Conservation (phyloP, 2,329 filamentous ascomycete species). For the Cercospora canescens region DNA sequence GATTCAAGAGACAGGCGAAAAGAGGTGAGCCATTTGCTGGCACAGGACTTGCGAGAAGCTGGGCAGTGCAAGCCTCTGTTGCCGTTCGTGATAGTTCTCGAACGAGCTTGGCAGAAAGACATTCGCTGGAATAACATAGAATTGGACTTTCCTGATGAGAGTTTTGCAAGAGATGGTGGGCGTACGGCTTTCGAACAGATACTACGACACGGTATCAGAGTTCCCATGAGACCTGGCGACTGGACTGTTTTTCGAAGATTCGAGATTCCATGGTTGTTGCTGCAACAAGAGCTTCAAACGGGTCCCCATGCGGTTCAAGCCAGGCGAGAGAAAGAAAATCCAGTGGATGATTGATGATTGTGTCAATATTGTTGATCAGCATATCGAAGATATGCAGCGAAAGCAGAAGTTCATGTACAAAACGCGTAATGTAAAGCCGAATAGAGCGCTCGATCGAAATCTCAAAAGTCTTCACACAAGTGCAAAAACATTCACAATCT, state of each 20-base stretch:
- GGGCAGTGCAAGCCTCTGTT: conserved; percentile 10
- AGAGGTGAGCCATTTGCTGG: not conserved
- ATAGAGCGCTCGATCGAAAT: not conserved
- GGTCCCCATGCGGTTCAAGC: not conserved
- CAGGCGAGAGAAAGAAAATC: not conserved
- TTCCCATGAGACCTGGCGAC: conserved; percentile 26
- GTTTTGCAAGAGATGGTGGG: not conserved
- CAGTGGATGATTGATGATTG: not conserved
- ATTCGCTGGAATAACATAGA: conserved; percentile 23
- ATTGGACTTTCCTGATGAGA: conserved; percentile 10
- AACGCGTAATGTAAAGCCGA: not conserved
- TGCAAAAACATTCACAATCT: not conserved
- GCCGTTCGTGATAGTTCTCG: conserved; percentile 23
- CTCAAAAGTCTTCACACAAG: not conserved
- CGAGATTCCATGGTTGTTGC: conserved; percentile 2
- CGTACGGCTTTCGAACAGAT: conserved; percentile 21
- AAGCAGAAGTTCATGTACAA: not conserved
- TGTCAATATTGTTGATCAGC: not conserved
- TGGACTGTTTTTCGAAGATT: conserved; percentile 4
- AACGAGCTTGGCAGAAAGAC: conserved; percentile 27
- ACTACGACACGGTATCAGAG: conserved; percentile 26
- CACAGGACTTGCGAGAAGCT: conserved; percentile 9
- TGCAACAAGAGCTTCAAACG: not conserved
- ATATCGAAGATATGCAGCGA: not conserved
- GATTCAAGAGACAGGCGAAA: not conserved